Evolutionary conservation across 2,329 filamentous ascomycete species (phyloP).

Genomic region (Exophiala phaeomuriformis): DNA sequence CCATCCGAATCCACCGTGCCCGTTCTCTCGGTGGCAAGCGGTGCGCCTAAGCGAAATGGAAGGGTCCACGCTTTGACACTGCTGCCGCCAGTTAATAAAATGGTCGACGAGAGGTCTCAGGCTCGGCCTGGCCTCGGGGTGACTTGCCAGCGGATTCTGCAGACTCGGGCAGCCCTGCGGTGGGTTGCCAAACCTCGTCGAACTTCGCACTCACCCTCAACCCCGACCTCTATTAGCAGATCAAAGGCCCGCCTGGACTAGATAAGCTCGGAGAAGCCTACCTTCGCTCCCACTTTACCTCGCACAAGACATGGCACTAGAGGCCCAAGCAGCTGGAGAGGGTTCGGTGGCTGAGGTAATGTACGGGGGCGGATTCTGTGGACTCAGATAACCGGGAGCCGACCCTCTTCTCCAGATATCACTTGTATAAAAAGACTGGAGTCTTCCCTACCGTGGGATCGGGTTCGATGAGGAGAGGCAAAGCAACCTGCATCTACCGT

Average conservation of each 20-base stretch:
- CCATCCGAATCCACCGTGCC: not conserved
- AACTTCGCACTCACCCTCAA: not conserved
- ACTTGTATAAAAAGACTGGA: not conserved
- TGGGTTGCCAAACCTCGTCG: not conserved
- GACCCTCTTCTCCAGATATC: not conserved
- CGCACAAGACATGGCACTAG: not conserved
- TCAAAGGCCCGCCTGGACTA: not conserved
- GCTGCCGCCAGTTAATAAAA: not conserved
- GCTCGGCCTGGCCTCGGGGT: constrained; percentile 3
- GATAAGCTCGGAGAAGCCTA: constrained; percentile 10
- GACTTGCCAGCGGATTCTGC: not conserved
- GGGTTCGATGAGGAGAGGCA: not conserved
- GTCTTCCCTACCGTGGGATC: not conserved
- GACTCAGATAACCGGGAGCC: constrained; percentile 2
- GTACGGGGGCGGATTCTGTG: not conserved
- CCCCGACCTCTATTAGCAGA: not conserved
- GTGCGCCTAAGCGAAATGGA: not conserved
- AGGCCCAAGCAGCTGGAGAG: not conserved
- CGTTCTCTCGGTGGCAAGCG: no score
- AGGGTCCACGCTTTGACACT: not conserved
- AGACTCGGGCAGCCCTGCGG: not conserved
- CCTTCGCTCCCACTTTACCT: not conserved
- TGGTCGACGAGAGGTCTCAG: not conserved
- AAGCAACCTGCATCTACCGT: not conserved
- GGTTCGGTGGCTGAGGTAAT: not conserved